These are phyloP conservation scores for Globisporangium iwayamae DNA, from an alignment of 352 stramenopile species.

Conservation along the genomic window DNA sequence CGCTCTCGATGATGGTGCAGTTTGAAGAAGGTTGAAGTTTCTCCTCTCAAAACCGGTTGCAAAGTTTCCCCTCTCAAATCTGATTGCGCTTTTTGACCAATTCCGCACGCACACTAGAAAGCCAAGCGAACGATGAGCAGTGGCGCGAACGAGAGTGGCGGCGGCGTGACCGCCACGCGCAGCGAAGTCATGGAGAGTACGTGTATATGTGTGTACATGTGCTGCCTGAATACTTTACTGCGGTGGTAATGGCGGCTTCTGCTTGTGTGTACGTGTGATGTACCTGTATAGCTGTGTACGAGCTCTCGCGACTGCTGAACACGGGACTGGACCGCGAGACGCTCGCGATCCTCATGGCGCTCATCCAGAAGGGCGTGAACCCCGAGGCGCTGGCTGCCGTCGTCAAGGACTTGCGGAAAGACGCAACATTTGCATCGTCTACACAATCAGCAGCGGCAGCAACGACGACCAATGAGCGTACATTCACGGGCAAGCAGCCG, in stretches of 20 bases:
- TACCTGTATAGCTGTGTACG: constrained; percentile 81
- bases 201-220: constrained; percentile 16
- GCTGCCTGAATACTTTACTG: not conserved
- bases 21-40: constrained; percentile 1
- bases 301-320: constrained; percentile 89
- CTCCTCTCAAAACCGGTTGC: not conserved
- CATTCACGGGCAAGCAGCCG: constrained; percentile 52
- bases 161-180: constrained; percentile 39
- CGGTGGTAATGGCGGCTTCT: not conserved
- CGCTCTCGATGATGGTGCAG: not conserved
- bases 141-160: constrained; percentile 16
- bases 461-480: constrained; percentile 14
- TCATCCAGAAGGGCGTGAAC: constrained; percentile 89
- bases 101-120: not conserved
- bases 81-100: not conserved
- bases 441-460: constrained; percentile 10
- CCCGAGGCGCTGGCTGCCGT: constrained; percentile 85
- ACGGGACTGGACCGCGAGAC: constrained; percentile 89
- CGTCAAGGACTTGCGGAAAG: constrained; percentile 86
- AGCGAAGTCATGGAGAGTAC: constrained; percentile 60
- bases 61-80: not conserved
- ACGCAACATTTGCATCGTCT: constrained; percentile 28
- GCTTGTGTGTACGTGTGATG: not conserved
- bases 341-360: constrained; percentile 81
- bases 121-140: constrained; percentile 11